Base-by-base conservation (phyloP, 139 green algal species). In the Micractinium conductrix region DNA sequence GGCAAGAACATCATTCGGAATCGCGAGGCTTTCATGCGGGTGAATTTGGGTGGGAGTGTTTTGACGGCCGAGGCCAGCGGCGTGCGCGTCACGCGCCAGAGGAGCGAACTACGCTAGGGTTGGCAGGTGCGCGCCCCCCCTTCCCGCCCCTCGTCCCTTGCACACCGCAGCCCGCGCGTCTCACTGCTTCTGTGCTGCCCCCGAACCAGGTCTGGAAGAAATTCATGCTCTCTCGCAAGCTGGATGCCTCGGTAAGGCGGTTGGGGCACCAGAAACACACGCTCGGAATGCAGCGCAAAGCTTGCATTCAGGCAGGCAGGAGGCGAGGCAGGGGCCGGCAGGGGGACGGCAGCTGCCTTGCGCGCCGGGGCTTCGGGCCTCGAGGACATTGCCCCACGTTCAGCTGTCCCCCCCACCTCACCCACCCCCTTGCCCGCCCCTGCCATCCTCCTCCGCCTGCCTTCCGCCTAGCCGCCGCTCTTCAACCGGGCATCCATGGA, bases 401-500 rank as follows among this genome's bases (percentile, higher is more conserved):
- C 24, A 68, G 60, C 60, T 71, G 60, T 19, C 55, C 21, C 16
- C 16, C 16, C 55, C 60, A 33, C 63, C 63, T 42, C 33, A 26
- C 33, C n/a, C 19, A 71, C n/a, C 63, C n/a, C n/a, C n/a, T n/a
- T n/a, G n/a, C n/a, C n/a, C n/a, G n/a, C n/a, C n/a, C n/a, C n/a
- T n/a, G n/a, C n/a, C n/a, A n/a, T n/a, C n/a, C n/a, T n/a, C 19
- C n/a, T 14, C 33, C 65, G 65, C 33, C n/a, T 28, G 10, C 33
- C n/a, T 62, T 28, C 28, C 55, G 5, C 2, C 26, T 63, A 84
- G 65, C 79, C 79, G 22, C 42, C 50, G 8, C 28, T 78, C 44
- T 84, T 84, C 79, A 78, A 84, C 60, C 79, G 79, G 4, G 35
- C 37, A 9, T 2, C 35, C 22, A 38, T 84, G 65, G 79, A 84